Evolutionary conservation across 441 rosid species (phyloP).

Genomic region (Raphanus hybrid): DNA sequence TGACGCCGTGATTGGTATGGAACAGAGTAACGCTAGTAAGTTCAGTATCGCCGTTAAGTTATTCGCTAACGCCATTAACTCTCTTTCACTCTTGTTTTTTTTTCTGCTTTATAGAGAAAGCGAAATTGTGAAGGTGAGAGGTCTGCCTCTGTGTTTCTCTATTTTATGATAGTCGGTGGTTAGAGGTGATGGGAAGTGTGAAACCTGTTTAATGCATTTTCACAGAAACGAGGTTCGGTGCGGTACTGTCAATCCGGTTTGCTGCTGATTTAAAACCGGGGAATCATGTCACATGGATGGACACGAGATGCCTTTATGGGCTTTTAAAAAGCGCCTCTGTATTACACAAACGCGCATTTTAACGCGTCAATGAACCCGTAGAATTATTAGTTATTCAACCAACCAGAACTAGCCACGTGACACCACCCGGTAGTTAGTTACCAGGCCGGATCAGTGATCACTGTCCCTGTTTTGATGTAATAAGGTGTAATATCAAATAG

Average conservation of each 20-base stretch:
- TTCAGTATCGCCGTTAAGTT: constrained; percentile 85
- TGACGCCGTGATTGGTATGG: constrained; percentile 82
- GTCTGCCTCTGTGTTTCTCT: constrained; percentile 17
- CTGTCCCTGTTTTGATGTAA: too few relatives aligned
- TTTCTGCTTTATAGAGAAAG: background rate
- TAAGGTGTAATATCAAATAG: background rate
- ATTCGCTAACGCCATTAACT: constrained; percentile 74
- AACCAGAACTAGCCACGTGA: background rate
- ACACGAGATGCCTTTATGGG: too few relatives aligned
- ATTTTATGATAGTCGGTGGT: constrained; percentile 21
- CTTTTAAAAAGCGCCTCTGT: too few relatives aligned
- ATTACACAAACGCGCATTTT: too few relatives aligned
- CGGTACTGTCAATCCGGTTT: background rate
- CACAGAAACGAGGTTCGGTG: constrained; percentile 10
- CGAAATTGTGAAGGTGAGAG: constrained; percentile 26
- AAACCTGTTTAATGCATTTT: constrained; percentile 10
- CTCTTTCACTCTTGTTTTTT: background rate
- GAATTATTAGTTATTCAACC: background rate
- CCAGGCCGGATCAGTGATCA: too few relatives aligned
- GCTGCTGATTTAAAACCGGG: background rate
- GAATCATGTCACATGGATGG: background rate
- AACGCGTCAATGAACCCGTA: too few relatives aligned
- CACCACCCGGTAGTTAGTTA: too few relatives aligned
- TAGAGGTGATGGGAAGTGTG: constrained; percentile 35
- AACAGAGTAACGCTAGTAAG: constrained; percentile 83